Conservation (phyloP, 139 green algal species). For the Microglena sp. region DNA sequence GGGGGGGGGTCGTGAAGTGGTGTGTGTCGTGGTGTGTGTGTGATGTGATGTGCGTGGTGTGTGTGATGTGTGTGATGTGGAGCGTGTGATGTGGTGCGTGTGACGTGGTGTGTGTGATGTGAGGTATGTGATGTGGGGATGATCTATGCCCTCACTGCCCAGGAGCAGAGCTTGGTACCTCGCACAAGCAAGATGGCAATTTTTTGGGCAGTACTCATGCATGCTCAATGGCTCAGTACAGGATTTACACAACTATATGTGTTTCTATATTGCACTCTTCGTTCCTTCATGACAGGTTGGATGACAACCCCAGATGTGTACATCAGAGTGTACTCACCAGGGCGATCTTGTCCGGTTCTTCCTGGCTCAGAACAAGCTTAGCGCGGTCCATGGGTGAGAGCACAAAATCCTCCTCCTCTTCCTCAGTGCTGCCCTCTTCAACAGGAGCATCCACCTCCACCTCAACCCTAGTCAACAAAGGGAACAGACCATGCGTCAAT, state of each 20-base stretch:
- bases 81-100: too few species aligned
- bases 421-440: not conserved
- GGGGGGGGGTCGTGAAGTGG: not conserved
- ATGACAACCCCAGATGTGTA: not conserved
- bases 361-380: not conserved
- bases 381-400: conserved; percentile 2
- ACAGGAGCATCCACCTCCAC: too few species aligned
- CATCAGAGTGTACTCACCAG: not conserved
- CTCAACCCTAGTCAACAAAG: too few species aligned
- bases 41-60: too few species aligned
- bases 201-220: not conserved
- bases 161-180: too few species aligned
- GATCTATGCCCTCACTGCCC: too few species aligned
- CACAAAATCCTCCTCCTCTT: not conserved
- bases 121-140: too few species aligned
- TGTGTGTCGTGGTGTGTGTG: too few species aligned
- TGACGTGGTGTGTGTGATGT: too few species aligned
- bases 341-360: not conserved
- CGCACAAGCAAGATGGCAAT: not conserved
- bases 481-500: too few species aligned
- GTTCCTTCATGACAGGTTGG: not conserved
- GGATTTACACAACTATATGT: not conserved
- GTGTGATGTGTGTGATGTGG: too few species aligned
- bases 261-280: not conserved
- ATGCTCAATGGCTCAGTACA: not conserved